Percentiles rank a stretch among this genome's conserved stretches.
These are phyloP conservation scores for Moniliophthora roreri DNA, from an alignment of 1,284 basidiomycete species.

Conservation along the genomic window DNA sequence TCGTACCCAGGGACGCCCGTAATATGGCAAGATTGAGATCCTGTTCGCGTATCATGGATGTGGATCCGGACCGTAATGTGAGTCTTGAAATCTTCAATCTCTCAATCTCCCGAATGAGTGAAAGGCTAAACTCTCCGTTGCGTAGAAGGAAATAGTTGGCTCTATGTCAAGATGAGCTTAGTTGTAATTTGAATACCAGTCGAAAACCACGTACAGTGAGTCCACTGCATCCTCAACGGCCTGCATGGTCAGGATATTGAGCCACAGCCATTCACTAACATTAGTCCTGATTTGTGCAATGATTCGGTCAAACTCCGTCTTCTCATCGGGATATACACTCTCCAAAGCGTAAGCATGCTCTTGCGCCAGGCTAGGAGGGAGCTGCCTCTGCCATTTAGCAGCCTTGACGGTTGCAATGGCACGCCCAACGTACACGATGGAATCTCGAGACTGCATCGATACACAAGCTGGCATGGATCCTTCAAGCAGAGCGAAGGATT, in stretches of 20 bases:
- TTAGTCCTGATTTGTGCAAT: slow-evolving; percentile 71
- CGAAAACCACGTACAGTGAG: slow-evolving; percentile 51
- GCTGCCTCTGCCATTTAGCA: slow-evolving; percentile 76
- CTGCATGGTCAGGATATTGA: slow-evolving; percentile 80
- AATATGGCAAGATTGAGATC: slow-evolving; percentile 81
- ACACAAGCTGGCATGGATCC: slow-evolving; percentile 77
- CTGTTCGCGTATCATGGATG: slow-evolving; percentile 82
- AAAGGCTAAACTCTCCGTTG: slow-evolving; percentile 83
- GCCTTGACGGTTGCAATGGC: slow-evolving; percentile 83
- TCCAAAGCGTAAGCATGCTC: slow-evolving; percentile 68
- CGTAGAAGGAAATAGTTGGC: slow-evolving; percentile 86
- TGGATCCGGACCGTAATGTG: slow-evolving; percentile 59
- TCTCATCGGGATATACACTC: slow-evolving; percentile 68
- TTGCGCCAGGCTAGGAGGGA: slow-evolving; percentile 63
- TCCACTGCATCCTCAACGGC: slow-evolving; percentile 80
- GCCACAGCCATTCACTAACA: slow-evolving; percentile 90
- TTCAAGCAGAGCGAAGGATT: slow-evolving; percentile 52
- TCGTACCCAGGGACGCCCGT: slow-evolving; percentile 82
- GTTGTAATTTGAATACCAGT: slow-evolving; percentile 7
- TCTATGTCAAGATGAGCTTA: slow-evolving; percentile 22
- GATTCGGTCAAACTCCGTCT: slow-evolving; percentile 72
- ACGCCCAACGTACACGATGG: slow-evolving; percentile 84
- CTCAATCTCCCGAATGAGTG: slow-evolving; percentile 81
- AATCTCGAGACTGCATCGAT: slow-evolving; percentile 68
- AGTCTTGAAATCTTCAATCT: slow-evolving; percentile 75